These are phyloP conservation scores for Penicillium sp. DNA, from an alignment of 2,329 filamentous ascomycete genomes.

Conservation along the genomic window DNA sequence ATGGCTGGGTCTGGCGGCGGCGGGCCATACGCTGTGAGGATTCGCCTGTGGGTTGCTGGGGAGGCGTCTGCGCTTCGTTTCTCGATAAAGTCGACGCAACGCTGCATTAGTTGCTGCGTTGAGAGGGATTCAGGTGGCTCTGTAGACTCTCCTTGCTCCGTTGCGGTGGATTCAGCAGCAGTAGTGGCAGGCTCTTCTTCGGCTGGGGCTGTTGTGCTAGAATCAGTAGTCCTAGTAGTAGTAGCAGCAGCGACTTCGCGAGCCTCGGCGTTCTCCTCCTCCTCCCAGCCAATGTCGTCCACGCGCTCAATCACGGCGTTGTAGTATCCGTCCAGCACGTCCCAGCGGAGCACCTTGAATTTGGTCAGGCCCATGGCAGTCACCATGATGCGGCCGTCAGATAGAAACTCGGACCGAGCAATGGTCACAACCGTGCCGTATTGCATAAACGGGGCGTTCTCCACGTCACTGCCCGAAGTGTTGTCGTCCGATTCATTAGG, in stretches of 20 bases:
- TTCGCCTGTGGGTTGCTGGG: slow-evolving; percentile 69
- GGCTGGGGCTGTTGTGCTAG: neutral
- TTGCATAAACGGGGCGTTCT: slow-evolving; percentile 58
- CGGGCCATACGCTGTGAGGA: slow-evolving; percentile 71
- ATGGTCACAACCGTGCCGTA: slow-evolving; percentile 78
- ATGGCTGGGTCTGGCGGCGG: slow-evolving; percentile 70
- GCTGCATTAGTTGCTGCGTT: slow-evolving; percentile 65
- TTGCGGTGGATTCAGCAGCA: slow-evolving; percentile 55
- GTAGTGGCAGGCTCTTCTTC: neutral
- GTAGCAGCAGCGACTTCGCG: slow-evolving; percentile 52
- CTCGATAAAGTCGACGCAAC: slow-evolving; percentile 63
- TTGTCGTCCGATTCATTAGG: slow-evolving; percentile 33
- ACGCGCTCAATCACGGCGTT: slow-evolving; percentile 72
- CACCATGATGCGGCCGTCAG: slow-evolving; percentile 76
- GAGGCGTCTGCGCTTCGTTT: slow-evolving; percentile 66
- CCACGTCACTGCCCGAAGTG: slow-evolving; percentile 50
- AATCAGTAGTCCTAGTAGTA: neutral
- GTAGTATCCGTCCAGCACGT: slow-evolving; percentile 70
- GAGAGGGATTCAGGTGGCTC: slow-evolving; percentile 50
- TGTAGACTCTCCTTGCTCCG: slow-evolving; percentile 49
- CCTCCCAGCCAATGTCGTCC: slow-evolving; percentile 74
- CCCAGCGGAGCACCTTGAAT: slow-evolving; percentile 64
- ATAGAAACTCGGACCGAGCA: slow-evolving; percentile 66
- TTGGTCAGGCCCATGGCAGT: slow-evolving; percentile 73
- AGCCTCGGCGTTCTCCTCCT: slow-evolving; percentile 74